Evolutionary conservation across 306 rosid species (phyloP).

Genomic region (Casuarina cunninghamiana): DNA sequence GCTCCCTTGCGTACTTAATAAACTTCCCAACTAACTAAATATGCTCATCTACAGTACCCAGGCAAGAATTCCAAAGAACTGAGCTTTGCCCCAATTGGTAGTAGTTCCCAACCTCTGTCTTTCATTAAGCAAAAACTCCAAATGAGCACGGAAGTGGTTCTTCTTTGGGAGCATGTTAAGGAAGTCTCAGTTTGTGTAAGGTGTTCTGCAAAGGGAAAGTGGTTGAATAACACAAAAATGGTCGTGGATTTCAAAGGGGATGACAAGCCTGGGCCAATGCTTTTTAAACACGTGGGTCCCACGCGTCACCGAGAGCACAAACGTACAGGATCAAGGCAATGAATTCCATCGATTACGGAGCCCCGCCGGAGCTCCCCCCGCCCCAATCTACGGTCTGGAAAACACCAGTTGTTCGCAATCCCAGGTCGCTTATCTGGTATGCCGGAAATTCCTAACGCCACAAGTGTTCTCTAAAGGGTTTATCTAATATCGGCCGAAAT

Average conservation of each 20-base stretch:
- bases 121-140: not conserved
- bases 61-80: conserved; percentile 3
- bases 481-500: not conserved
- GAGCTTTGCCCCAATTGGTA: no score
- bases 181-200: not conserved
- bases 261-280: not conserved
- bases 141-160: no score
- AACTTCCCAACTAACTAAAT: conserved; percentile 18
- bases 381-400: not conserved
- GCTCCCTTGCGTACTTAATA: conserved; percentile 5
- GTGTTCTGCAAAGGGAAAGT: not conserved
- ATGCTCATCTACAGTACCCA: not conserved
- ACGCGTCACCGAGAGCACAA: not conserved
- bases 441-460: not conserved
- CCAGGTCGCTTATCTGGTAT: not conserved
- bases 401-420: not conserved
- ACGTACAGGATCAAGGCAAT: not conserved
- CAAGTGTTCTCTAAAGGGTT: not conserved
- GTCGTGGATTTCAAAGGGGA: not conserved
- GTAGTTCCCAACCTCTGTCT: not conserved
- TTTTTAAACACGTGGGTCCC: not conserved
- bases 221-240: not conserved
- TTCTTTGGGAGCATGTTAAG: not conserved
- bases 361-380: no score
- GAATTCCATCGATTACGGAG: not conserved